phyloP scores from a whole-genome alignment of 768 basidiomycete genomes.

The Pleurotus salmoneostramineus region DNA sequence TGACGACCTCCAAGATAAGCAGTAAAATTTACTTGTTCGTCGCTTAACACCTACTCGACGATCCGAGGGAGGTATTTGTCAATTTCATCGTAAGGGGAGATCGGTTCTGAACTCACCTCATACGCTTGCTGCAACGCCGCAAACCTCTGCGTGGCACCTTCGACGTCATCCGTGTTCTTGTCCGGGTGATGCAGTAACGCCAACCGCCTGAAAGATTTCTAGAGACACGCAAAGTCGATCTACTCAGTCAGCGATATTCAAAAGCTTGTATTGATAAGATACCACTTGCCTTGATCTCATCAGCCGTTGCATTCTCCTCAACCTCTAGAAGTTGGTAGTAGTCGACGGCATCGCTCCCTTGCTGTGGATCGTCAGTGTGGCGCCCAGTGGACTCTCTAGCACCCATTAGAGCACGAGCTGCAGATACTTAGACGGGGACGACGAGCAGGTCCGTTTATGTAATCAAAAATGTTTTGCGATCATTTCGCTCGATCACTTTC shows the following conservation, averaged over 20 bases:
- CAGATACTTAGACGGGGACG: background rate
- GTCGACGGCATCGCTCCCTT: conserved; percentile 36
- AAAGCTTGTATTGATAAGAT: background rate
- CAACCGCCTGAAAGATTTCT: conserved; percentile 82
- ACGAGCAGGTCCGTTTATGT: background rate
- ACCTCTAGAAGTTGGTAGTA: conserved; percentile 84
- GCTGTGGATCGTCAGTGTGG: conserved; percentile 14
- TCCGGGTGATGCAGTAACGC: conserved; percentile 87
- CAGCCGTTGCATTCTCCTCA: conserved; percentile 74
- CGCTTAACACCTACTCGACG: conserved; percentile 71
- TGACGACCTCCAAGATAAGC: background rate
- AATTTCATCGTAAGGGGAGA: background rate
- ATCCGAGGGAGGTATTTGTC: background rate
- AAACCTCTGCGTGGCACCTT: conserved; percentile 85
- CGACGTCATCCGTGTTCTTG: conserved; percentile 79
- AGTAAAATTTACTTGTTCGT: conserved; percentile 74
- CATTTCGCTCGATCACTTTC: too few species aligned
- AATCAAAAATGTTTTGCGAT: too few species aligned
- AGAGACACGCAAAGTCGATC: conserved; percentile 1
- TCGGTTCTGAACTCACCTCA: conserved; percentile 53
- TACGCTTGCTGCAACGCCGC: conserved; percentile 92
- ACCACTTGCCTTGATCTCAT: conserved; percentile 80
- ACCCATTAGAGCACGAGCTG: conserved; percentile 45
- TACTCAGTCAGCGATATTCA: background rate
- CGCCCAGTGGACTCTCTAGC: conserved; percentile 59